phyloP scores from a whole-genome alignment of 169 alveolate genomes.

The Cryptosporidium felis region DNA sequence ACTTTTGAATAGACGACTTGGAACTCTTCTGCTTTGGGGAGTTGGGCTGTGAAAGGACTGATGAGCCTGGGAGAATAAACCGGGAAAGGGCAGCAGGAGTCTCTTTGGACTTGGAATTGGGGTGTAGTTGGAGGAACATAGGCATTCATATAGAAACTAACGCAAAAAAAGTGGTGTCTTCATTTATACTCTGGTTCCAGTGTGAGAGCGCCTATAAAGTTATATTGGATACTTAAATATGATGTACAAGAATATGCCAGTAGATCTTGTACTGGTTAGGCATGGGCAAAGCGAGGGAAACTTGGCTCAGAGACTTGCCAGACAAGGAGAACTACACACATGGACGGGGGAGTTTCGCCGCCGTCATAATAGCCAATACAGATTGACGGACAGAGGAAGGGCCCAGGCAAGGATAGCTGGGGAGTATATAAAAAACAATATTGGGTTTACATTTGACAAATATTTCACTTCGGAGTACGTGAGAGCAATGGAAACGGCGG shows the following conservation, averaged over 20 bases:
- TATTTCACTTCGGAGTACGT: slow-evolving; percentile 77
- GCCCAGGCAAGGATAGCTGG: slow-evolving; percentile 78
- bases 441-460: slow-evolving; percentile 73
- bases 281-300: slow-evolving; percentile 79
- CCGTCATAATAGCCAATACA: slow-evolving; percentile 75
- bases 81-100: too few relatives aligned
- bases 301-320: slow-evolving; percentile 74
- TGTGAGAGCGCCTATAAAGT: too few relatives aligned
- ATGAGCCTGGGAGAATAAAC: too few relatives aligned
- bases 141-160: too few relatives aligned
- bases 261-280: slow-evolving; percentile 77
- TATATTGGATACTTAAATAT: too few relatives aligned
- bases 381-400: slow-evolving; percentile 78
- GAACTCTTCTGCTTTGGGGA: too few relatives aligned
- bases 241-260: slow-evolving; percentile 77
- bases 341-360: slow-evolving; percentile 76
- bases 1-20: too few relatives aligned
- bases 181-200: too few relatives aligned
- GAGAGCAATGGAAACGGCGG: slow-evolving; percentile 80
- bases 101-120: too few relatives aligned
- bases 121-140: too few relatives aligned
- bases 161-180: too few relatives aligned
- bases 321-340: slow-evolving; percentile 69
- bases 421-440: slow-evolving; percentile 71
- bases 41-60: too few relatives aligned